Percentiles rank a stretch among this genome's conserved stretches.
Conservation (phyloP, 2,329 filamentous ascomycete species). For the Trichophyton verrucosum region DNA sequence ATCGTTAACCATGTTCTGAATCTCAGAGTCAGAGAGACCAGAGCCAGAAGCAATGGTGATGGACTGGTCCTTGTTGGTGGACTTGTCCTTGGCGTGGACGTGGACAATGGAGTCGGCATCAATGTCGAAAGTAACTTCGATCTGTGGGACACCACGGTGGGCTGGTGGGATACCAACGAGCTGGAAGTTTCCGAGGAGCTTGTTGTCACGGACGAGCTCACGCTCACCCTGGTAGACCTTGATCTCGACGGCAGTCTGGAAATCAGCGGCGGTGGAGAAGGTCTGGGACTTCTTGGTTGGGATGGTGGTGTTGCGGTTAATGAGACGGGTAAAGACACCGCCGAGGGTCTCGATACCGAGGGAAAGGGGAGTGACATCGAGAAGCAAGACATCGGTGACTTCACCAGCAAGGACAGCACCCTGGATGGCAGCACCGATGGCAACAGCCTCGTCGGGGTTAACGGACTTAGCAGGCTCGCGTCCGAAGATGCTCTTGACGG, state of each 20-base stretch:
- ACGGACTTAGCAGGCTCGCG: slow-evolving; percentile 95
- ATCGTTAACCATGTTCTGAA: slow-evolving; percentile 94
- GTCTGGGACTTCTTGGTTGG: slow-evolving; percentile 98
- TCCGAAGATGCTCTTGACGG: slow-evolving; percentile 92
- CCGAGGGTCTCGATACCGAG: slow-evolving; percentile 97
- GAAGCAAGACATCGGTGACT: slow-evolving; percentile 87
- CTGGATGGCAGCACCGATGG: slow-evolving; percentile 93
- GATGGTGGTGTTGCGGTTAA: slow-evolving; percentile 98
- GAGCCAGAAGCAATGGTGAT: slow-evolving; percentile 98
- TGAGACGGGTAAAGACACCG: slow-evolving; percentile 93
- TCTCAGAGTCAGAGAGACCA: slow-evolving; percentile 87
- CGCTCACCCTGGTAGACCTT: slow-evolving; percentile 99
- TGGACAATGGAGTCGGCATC: slow-evolving; percentile 96
- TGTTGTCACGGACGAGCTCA: slow-evolving; percentile 98
- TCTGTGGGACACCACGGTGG: slow-evolving; percentile 88
- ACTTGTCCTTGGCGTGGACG: slow-evolving; percentile 98
- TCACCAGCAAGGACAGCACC: slow-evolving; percentile 93
- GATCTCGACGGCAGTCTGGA: slow-evolving; percentile 98
- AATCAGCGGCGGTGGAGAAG: slow-evolving; percentile 94
- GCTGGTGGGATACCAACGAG: slow-evolving; percentile 92
- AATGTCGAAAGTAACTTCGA: slow-evolving; percentile 98
- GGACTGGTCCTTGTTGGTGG: slow-evolving; percentile 97
- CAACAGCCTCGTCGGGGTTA: slow-evolving; percentile 96
- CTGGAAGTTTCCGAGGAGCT: slow-evolving; percentile 98
- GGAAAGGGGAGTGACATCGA: slow-evolving; percentile 90